Evolutionary conservation across 208 protist species (phyloP), one percentile per base, ranked within the genome.

Genomic region (Crithidia expoeki): DNA sequence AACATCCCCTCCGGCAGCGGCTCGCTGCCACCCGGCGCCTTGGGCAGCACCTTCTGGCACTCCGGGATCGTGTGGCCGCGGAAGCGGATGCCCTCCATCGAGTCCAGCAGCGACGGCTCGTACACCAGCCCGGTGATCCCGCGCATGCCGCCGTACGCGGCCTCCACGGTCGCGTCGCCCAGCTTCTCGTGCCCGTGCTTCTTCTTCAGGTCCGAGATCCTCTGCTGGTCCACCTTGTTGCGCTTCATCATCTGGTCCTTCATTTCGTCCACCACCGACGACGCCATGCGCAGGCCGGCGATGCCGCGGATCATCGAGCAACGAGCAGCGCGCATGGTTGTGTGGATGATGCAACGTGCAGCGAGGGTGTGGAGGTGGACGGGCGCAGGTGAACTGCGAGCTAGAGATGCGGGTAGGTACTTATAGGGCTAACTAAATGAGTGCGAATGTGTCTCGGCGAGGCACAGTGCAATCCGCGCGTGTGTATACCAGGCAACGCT

Each of bases 71-170:
- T 94, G 38, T 88, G 85, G 60, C 97, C 97, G 68, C 98, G 94
- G 88, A 40, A 99, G 66, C 96, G 90, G 81, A 99, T 99, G 81
- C 98, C 98, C 73, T 98, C 92, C 30, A 96, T 68, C 49, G 97
- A 27, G 68, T 99, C 98, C 3, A 99, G 90, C 25, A 98, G 86
- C 17, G 97, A 99, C 5, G 97, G 97, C 89, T 99, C 98, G 74
- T 96, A 98, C 25, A 99, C 89, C 56, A 99, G 84, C 38, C 89
- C 89, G 25, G 96, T 98, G 79, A 98, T 90, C 60, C 92, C 94
- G 46, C 97, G 92, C 96, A 98, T 98, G 73, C 98, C 97, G 68
- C 96, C 90, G 77, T 99, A 98, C 21, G 88, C 90, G 63, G 89
- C 36, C 32, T 87, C 85, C 36, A 99, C 74, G 33, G 97, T 98